Evolutionary conservation across 108 stramenopile genomes (phyloP), one percentile per base, ranked within the genome.

Genomic region (Hondaea fermentalgiana): DNA sequence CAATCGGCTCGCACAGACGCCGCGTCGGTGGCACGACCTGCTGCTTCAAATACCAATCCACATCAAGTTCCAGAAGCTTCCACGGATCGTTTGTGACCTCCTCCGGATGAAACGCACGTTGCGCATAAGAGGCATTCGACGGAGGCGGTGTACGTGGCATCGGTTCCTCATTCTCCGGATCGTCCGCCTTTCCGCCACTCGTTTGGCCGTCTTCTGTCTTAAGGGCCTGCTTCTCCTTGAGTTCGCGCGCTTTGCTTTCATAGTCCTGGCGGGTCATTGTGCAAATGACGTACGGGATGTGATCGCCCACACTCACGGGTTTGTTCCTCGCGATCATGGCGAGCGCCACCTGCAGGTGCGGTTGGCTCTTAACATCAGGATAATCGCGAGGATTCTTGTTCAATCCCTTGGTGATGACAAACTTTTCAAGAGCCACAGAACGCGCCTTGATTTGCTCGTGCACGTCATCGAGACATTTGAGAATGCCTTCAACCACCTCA

Each of bases 301-400:
- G 98, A 90, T 99, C 97, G 29, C 99, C 99, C 59, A 97, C 96
- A 72, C 97, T 98, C 76, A 99, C 97, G 5, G 95, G 94, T 87
- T 95, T 96, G 89, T 96, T 96, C 60, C 96, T 95, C 89, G 93
- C 93, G 72, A 98, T 89, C 98, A 99, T 98, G 90, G 92, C 94
- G 92, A 98, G 96, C 3, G 99, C 99, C 25, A 99, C 99, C 90
- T 95, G 93, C 42, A 99, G 95, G 90, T 99, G 99, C 5, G 99
- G 96, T 90, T 96, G 95, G 47, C 95, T 92, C 92, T 97, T 98
- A 87, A 93, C 96, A 92, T 99, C 98, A 19, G 98, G 98, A 90
- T 99, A 99, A 87, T 99, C 98, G 87, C 97, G 97, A 59, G 98
- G 98, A 69, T 96, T 97, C 92, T 99, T 99, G 96, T 97, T 99